A percentile compares a stretch with the other conserved stretches of the same genome.
phyloP scores from a whole-genome alignment of 2,329 filamentous ascomycete species.

The Diplodia mutila region DNA sequence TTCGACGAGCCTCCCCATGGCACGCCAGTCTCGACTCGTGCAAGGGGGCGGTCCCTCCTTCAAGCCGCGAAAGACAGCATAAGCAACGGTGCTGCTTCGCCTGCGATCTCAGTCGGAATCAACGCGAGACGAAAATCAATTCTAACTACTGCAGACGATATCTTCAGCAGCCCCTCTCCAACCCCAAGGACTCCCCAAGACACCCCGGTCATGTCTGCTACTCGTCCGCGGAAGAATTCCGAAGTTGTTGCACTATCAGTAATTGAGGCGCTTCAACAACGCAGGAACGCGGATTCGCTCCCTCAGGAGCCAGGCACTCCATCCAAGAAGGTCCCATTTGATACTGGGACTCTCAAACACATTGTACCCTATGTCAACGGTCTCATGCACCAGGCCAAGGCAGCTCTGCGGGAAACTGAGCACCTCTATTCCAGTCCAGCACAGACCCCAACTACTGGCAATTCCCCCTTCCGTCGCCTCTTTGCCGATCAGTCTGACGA shows the following conservation, averaged over 20 bases:
- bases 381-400: conserved; percentile 54
- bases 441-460: conserved; percentile 37
- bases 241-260: conserved; percentile 65
- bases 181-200: conserved; percentile 35
- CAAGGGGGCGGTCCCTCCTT: conserved; percentile 9
- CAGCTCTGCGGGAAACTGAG: conserved; percentile 52
- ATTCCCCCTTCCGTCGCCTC: conserved; percentile 41
- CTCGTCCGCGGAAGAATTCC: conserved; percentile 58
- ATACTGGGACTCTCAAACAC: conserved; percentile 65
- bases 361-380: conserved; percentile 60
- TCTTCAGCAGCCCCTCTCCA: conserved; percentile 41
- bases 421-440: conserved; percentile 51
- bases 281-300: conserved; percentile 42
- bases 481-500: conserved; percentile 29
- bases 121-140: conserved; percentile 38
- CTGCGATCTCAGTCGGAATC: neutral
- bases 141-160: conserved; percentile 36
- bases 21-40: conserved; percentile 6
- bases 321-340: conserved; percentile 65
- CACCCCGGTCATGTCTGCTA: conserved; percentile 38
- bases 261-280: conserved; percentile 62
- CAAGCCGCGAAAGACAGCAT: conserved; percentile 14
- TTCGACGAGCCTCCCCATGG: conserved; percentile 53
- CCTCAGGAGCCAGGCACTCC: conserved; percentile 35
- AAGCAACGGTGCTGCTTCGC: conserved; percentile 12